A percentile compares a stretch with the other conserved stretches of the same genome.
These are phyloP conservation scores for Chlorella sp. DNA, from an alignment of 139 green algal genomes.

Conservation along the genomic window DNA sequence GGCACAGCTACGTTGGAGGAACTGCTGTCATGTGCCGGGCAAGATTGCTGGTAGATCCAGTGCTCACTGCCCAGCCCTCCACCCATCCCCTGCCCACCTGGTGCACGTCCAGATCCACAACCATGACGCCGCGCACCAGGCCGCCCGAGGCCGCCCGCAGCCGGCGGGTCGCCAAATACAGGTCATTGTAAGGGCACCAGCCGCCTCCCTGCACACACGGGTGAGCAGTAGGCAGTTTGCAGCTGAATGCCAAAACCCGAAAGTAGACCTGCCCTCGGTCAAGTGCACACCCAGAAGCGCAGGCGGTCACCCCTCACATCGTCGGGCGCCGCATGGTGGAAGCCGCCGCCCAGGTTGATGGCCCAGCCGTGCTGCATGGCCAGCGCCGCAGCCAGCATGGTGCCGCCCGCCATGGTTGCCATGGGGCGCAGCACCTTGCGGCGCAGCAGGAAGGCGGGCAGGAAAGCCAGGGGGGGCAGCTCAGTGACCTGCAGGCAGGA, in stretches of 20 bases:
- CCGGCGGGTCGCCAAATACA: constrained; percentile 60
- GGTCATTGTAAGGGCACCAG: constrained; percentile 76
- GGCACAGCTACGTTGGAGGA: too few species aligned
- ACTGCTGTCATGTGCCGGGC: too few species aligned
- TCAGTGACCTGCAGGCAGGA: constrained; percentile 62
- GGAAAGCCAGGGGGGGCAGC: constrained; percentile 60
- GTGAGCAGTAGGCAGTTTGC: background rate
- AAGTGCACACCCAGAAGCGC: constrained; percentile 16
- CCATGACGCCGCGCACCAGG: constrained; percentile 53
- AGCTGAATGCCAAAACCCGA: background rate
- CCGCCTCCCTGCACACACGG: background rate
- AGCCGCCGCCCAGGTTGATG: constrained; percentile 83
- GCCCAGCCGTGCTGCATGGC: constrained; percentile 79
- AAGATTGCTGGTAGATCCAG: too few species aligned
- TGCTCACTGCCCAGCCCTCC: too few species aligned
- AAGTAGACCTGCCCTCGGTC: too few species aligned
- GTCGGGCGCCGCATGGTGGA: constrained; percentile 74
- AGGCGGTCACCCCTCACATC: constrained; percentile 30
- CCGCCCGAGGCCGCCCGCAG: constrained; percentile 43
- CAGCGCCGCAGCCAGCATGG: constrained; percentile 72
- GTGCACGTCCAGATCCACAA: constrained; percentile 83
- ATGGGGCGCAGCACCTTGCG: constrained; percentile 59
- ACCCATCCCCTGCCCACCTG: too few species aligned
- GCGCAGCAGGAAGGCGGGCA: constrained; percentile 67
- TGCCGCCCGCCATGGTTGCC: constrained; percentile 53